Base-by-base conservation (phyloP, 73 alveolate species). In the Blepharisma stoltei region DNA sequence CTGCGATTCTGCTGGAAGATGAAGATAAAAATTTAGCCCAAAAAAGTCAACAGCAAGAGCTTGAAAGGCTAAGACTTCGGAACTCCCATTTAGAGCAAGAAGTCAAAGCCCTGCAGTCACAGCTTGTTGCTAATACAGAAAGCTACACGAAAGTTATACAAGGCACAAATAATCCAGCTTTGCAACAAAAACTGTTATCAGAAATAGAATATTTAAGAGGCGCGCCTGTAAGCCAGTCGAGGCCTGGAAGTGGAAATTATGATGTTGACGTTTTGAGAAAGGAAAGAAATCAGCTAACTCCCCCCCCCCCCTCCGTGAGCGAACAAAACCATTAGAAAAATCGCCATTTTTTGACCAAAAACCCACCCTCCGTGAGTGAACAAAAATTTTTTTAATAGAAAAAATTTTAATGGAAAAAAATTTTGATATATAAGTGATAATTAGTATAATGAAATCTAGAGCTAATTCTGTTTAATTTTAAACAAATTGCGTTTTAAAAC, bases 1-100 rank as follows among this genome's bases (percentile, higher is more conserved):
- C 97, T n/a, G 95, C 97, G 23, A 87, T 95, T 7, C 81, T 88
- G 55, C 86, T 96, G 20, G 98, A 96, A 66, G 99, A 96, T 55
- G 98, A 95, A 53, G 97, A 88, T 54, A 91, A 89, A 80, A 97
- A 94, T 69, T 92, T 94, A 46, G 89, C 82, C 50, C 76, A 90
- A 49, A 89, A 90, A 67, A 89, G 91, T 76, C 89, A 94, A 82
- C 85, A 82, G 65, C 77, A 90, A 65, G 99, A 96, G 79, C 87
- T 96, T 43, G 97, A 97, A 78, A 92, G 97, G 80, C 85, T 96
- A 52, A 94, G 97, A 89, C 90, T 81, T 55, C 95, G 97, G 78
- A 93, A 94, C 78, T 86, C 95, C 69, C 90, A 92, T 52, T 87
- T 96, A 45, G 98, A 94, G 86, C 90, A 90, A 54, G 91, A 85